Conservation (phyloP, 2,329 filamentous ascomycete species). For the Penicillium sp. region DNA sequence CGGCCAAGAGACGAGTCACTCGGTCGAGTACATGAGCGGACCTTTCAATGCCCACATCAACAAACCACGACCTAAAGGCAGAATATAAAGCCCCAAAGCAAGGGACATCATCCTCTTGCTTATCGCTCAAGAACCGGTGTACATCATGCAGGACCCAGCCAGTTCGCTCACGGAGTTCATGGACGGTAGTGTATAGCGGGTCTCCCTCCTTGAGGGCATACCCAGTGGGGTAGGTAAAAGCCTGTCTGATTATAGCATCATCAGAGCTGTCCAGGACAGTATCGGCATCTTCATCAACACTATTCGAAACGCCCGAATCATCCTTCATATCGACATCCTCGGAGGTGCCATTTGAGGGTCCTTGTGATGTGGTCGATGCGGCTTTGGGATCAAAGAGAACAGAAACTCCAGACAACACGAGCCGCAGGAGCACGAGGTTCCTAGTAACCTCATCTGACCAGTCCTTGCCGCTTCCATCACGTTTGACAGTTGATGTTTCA, state of each 20-base stretch:
- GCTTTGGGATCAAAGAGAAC: conserved; percentile 75
- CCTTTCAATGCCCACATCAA: conserved; percentile 90
- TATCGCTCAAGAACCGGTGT: conserved; percentile 69
- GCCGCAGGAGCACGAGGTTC: conserved; percentile 73
- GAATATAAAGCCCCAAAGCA: conserved; percentile 91
- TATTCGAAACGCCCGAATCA: conserved; percentile 27
- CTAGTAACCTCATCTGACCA: conserved; percentile 96
- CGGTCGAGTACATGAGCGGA: conserved; percentile 89
- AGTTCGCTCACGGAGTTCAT: conserved; percentile 68
- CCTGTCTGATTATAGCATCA: conserved; percentile 59
- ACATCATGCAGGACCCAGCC: conserved; percentile 74
- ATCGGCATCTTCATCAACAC: conserved; percentile 37
- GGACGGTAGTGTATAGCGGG: conserved; percentile 64
- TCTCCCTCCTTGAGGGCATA: conserved; percentile 63
- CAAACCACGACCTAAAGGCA: conserved; percentile 91
- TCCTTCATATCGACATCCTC: conserved; percentile 42
- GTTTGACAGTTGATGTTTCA: conserved; percentile 69
- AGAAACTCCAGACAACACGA: conserved; percentile 85
- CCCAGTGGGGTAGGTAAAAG: conserved; percentile 80
- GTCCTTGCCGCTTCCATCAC: conserved; percentile 92
- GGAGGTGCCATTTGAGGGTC: conserved; percentile 33
- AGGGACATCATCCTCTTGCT: conserved; percentile 89
- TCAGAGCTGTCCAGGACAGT: conserved; percentile 50
- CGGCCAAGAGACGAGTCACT: conserved; percentile 70
- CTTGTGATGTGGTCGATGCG: conserved; percentile 48